Percentiles rank a stretch among this genome's conserved stretches.
Conservation (phyloP, 164 flowering plant genomes). For the Echeveria elegans region DNA sequence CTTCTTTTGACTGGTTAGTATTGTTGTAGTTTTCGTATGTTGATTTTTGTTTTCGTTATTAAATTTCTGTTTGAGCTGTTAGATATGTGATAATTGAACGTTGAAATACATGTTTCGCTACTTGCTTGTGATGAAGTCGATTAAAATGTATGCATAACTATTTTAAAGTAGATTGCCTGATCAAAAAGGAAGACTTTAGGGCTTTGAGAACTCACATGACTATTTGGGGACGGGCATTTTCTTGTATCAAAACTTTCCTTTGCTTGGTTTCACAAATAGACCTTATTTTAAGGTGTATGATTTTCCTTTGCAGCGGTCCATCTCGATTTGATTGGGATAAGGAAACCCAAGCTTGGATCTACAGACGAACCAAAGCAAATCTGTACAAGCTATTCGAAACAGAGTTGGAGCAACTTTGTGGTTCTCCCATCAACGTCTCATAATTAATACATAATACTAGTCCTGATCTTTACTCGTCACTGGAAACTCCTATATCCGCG, state of each 20-base stretch:
- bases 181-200: not conserved
- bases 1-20: too few relatives aligned
- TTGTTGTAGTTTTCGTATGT: too few relatives aligned
- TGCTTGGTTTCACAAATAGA: too few relatives aligned
- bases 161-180: not conserved
- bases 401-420: slow-evolving; percentile 67
- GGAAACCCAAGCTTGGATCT: slow-evolving; percentile 53
- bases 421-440: slow-evolving; percentile 47
- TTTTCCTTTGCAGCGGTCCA: slow-evolving; percentile 64
- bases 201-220: not conserved
- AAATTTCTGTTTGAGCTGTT: too few relatives aligned
- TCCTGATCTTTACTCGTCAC: too few relatives aligned
- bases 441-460: too few relatives aligned
- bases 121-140: not conserved
- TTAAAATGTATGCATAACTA: too few relatives aligned
- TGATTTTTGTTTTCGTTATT: too few relatives aligned
- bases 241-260: too few relatives aligned
- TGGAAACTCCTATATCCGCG: too few relatives aligned
- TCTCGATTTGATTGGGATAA: slow-evolving; percentile 85
- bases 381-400: slow-evolving; percentile 41
- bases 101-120: not conserved
- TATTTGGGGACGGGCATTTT: too few relatives aligned
- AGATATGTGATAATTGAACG: not conserved
- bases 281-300: too few relatives aligned
- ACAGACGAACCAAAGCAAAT: slow-evolving; percentile 59